Evolutionary conservation across 1,284 basidiomycete species (phyloP).

Genomic region (Peniophora sp.): DNA sequence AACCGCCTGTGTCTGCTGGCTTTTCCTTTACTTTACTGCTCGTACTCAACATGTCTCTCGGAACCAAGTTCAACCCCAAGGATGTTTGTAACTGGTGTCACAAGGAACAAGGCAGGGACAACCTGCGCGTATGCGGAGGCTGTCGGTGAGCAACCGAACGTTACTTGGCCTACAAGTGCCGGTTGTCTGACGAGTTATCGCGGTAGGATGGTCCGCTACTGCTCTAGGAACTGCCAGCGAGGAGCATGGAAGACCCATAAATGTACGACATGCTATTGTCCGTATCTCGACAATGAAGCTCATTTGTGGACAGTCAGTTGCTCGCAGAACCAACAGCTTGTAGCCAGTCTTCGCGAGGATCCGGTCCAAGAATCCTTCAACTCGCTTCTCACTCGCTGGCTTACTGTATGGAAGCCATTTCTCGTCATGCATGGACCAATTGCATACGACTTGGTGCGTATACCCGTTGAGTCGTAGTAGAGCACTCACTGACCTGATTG

Average conservation of each 20-base stretch:
- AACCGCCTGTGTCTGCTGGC: too few relatives aligned
- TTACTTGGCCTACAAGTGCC: background rate
- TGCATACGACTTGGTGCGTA: conserved; percentile 16
- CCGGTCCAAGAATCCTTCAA: conserved; percentile 11
- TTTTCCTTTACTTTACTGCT: too few relatives aligned
- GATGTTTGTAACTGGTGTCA: conserved; percentile 21
- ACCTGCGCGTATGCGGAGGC: conserved; percentile 19
- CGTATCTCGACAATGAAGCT: too few relatives aligned
- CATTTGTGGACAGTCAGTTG: background rate
- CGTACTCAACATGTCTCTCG: too few relatives aligned
- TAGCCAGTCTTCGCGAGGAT: conserved; percentile 10
- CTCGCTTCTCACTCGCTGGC: conserved; percentile 13
- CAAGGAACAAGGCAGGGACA: conserved; percentile 16
- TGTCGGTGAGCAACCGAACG: conserved; percentile 18
- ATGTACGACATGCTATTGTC: background rate
- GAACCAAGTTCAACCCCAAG: conserved; percentile 6
- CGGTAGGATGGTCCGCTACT: conserved; percentile 15
- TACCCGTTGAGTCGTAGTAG: too few relatives aligned
- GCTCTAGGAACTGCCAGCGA: conserved; percentile 20
- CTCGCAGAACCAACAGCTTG: conserved; percentile 2
- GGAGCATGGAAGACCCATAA: conserved; percentile 22
- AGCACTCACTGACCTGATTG: too few relatives aligned
- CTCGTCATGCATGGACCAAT: background rate
- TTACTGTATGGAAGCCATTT: conserved; percentile 10
- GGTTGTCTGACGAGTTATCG: conserved; percentile 1